A percentile compares a stretch with the other conserved stretches of the same genome.
phyloP scores from a whole-genome alignment of 441 rosid species.

The Mallotus japonicus region DNA sequence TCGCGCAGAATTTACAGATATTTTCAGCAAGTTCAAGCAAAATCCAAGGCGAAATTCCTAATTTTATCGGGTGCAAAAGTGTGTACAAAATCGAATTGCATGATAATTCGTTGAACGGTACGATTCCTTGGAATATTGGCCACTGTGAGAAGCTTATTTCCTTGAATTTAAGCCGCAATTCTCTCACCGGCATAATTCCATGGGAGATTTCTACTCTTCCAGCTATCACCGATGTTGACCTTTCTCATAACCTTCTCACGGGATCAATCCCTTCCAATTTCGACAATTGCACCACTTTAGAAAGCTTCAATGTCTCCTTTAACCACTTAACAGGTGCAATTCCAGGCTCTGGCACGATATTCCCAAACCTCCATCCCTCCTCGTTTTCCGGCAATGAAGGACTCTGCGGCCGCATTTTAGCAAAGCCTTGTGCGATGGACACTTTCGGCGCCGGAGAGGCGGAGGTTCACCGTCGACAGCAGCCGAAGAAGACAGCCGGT shows the following conservation, averaged over 20 bases:
- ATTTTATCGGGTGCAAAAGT: constrained; percentile 59
- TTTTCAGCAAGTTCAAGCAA: constrained; percentile 62
- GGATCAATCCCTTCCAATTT: constrained; percentile 85
- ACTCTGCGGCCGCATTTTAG: constrained; percentile 61
- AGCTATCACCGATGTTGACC: constrained; percentile 65
- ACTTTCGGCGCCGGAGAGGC: constrained; percentile 30
- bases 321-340: constrained; percentile 72
- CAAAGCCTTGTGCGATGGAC: constrained; percentile 54
- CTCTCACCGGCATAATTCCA: constrained; percentile 77
- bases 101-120: constrained; percentile 61
- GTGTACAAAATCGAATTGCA: constrained; percentile 78
- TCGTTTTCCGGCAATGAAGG: constrained; percentile 76
- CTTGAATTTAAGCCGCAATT: constrained; percentile 67
- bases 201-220: constrained; percentile 81
- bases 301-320: constrained; percentile 74
- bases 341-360: constrained; percentile 59
- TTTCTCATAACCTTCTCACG: constrained; percentile 66
- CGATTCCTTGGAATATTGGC: constrained; percentile 74
- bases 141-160: constrained; percentile 76
- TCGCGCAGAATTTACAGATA: constrained; percentile 58
- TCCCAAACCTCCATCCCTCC: constrained; percentile 67
- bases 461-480: constrained; percentile 34
- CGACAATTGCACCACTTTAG: constrained; percentile 68
- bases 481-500: constrained; percentile 65
- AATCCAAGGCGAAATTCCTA: constrained; percentile 60